phyloP scores from a whole-genome alignment of 1,139 yeast species.

The Eremothecium cymbalariae region DNA sequence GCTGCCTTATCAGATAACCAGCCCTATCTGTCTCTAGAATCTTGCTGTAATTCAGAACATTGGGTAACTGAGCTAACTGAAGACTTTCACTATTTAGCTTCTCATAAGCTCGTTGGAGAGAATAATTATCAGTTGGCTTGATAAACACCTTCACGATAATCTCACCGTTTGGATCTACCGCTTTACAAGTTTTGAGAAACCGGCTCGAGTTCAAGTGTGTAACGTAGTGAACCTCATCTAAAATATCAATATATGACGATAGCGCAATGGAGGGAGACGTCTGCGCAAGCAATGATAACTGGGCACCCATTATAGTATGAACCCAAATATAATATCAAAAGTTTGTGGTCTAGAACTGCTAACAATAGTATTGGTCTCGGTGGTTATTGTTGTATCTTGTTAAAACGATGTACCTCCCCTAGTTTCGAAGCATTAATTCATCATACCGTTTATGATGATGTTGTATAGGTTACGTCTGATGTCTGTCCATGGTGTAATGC shows the following conservation, averaged over 20 bases:
- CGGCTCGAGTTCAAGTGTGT: constrained; percentile 68
- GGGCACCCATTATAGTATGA: constrained; percentile 63
- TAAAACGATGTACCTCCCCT: too few relatives aligned
- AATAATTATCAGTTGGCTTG: constrained; percentile 51
- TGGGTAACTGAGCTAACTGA: constrained; percentile 43
- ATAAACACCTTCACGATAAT: constrained; percentile 74
- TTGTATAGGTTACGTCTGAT: too few relatives aligned
- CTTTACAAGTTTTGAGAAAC: constrained; percentile 79
- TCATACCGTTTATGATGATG: too few relatives aligned
- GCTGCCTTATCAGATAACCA: constrained; percentile 80
- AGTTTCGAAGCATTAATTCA: too few relatives aligned
- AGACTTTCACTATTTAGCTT: constrained; percentile 29
- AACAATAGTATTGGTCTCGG: background rate
- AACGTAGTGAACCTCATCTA: constrained; percentile 65
- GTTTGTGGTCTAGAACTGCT: background rate
- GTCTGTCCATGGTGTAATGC: too few relatives aligned
- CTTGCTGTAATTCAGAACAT: constrained; percentile 62
- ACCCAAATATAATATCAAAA: background rate
- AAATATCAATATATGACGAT: constrained; percentile 78
- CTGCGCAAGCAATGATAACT: constrained; percentile 77
- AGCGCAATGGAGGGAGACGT: constrained; percentile 88
- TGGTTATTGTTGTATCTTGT: too few relatives aligned
- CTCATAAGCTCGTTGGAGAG: constrained; percentile 21
- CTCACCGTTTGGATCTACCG: constrained; percentile 58
- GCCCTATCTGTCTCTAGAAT: constrained; percentile 87